phyloP scores from a whole-genome alignment of 192 early-diverging fungal species.

The Helicostylum pulchrum region DNA sequence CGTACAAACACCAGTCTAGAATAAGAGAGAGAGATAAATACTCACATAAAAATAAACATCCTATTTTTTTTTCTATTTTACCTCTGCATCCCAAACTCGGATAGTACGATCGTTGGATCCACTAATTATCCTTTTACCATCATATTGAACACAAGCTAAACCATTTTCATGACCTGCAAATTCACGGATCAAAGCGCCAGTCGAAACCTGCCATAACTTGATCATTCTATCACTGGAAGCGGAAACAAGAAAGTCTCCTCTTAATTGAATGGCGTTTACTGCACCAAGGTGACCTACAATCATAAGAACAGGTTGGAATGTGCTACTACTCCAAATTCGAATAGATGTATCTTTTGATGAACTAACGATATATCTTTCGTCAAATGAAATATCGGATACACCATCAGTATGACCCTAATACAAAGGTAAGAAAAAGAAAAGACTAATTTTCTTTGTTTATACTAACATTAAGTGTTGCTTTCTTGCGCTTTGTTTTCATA shows the following conservation, averaged over 20 bases:
- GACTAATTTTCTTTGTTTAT: background rate
- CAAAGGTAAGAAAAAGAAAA: background rate
- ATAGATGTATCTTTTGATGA: conserved; percentile 96
- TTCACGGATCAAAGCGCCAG: conserved; percentile 64
- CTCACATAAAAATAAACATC: background rate
- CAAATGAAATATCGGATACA: conserved; percentile 86
- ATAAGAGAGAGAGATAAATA: background rate
- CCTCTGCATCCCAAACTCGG: conserved; percentile 68
- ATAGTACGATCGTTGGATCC: conserved; percentile 80
- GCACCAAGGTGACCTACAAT: conserved; percentile 90
- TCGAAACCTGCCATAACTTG: conserved; percentile 72
- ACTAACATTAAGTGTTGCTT: conserved; percentile 47
- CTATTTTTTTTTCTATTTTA: conserved; percentile 18
- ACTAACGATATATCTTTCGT: conserved; percentile 71
- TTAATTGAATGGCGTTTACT: conserved; percentile 90
- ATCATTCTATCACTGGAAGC: conserved; percentile 84
- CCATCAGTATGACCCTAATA: conserved; percentile 68
- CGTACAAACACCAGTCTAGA: conserved; percentile 55
- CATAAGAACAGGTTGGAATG: conserved; percentile 62
- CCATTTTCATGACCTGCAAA: conserved; percentile 78
- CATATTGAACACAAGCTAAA: conserved; percentile 88
- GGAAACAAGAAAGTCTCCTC: conserved; percentile 64
- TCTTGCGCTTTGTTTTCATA: conserved; percentile 43
- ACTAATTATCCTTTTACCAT: conserved; percentile 76
- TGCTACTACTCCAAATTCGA: conserved; percentile 77